Evolutionary conservation across 2,329 filamentous ascomycete genomes (phyloP).

Genomic region (Dactylellina drechsleri): DNA sequence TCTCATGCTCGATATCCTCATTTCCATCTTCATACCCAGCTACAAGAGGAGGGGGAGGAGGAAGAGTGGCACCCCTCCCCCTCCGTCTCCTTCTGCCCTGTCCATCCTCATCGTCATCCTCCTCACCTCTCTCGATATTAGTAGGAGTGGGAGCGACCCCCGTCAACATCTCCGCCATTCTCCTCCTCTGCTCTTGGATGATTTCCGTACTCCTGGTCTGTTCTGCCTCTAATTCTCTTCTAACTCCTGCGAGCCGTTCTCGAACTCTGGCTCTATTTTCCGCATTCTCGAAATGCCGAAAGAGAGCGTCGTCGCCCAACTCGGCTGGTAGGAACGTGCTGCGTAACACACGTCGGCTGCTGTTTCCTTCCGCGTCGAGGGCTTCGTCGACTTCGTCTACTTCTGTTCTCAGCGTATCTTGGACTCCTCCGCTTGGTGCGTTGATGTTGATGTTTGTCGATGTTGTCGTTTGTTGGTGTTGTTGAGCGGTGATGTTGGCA

Average conservation of each 20-base stretch:
- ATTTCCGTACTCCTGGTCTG: slow-evolving; percentile 48
- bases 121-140: neutral
- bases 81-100: slow-evolving; percentile 11
- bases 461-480: neutral
- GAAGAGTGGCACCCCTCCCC: neutral
- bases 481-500: neutral
- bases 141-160: neutral
- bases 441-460: neutral
- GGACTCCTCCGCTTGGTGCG: neutral
- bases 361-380: slow-evolving; percentile 49
- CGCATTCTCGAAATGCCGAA: slow-evolving; percentile 47
- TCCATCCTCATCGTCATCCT: slow-evolving; percentile 18
- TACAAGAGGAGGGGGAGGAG: no score
- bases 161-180: slow-evolving; percentile 34
- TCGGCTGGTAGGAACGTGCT: slow-evolving; percentile 50
- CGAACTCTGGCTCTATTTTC: slow-evolving; percentile 40
- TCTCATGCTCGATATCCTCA: neutral
- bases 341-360: slow-evolving; percentile 42
- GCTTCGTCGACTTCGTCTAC: slow-evolving; percentile 51
- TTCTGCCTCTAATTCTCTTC: slow-evolving; percentile 45
- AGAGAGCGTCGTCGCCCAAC: slow-evolving; percentile 53
- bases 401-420: slow-evolving; percentile 36
- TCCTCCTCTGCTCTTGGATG: slow-evolving; percentile 39
- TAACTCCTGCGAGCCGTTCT: slow-evolving; percentile 40
- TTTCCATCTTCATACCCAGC: slow-evolving; percentile 2